Conservation (phyloP, 306 rosid species). For the Cicer bijugum region DNA sequence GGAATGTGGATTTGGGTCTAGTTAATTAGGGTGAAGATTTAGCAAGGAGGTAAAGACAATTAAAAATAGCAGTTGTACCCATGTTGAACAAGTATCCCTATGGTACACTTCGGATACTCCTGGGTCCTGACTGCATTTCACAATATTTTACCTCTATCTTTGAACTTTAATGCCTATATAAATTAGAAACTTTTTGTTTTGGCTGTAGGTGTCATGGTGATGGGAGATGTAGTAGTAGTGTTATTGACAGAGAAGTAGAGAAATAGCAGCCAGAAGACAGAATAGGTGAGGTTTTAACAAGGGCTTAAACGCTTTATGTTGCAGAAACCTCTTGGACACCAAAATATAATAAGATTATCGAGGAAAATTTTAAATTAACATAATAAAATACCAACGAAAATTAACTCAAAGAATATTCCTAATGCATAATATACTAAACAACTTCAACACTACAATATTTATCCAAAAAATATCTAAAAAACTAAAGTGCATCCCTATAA, state of each 20-base stretch:
- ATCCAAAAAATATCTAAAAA: neutral
- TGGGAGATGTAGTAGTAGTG: neutral
- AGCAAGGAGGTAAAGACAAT: neutral
- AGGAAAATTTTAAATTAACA: constrained; percentile 40
- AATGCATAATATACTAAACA: constrained; percentile 1
- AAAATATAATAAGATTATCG: neutral
- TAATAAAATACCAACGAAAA: neutral
- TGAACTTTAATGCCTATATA: neutral
- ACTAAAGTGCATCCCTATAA: neutral
- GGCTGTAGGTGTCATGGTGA: constrained; percentile 1
- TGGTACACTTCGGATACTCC: neutral
- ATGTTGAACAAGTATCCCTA: neutral
- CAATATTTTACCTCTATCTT: neutral
- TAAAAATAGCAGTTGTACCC: neutral
- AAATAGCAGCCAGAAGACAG: neutral
- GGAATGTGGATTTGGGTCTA: constrained; percentile 25
- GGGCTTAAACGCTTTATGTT: constrained; percentile 19
- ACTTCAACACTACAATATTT: constrained; percentile 28
- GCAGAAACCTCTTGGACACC: constrained; percentile 22
- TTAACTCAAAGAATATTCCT: neutral
- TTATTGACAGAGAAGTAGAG: neutral
- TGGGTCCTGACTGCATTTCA: neutral
- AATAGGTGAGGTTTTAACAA: neutral
- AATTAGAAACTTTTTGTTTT: neutral
- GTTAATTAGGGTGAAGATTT: constrained; percentile 18